phyloP scores from a whole-genome alignment of 2,329 filamentous ascomycete species.

The Fusarium longipes region DNA sequence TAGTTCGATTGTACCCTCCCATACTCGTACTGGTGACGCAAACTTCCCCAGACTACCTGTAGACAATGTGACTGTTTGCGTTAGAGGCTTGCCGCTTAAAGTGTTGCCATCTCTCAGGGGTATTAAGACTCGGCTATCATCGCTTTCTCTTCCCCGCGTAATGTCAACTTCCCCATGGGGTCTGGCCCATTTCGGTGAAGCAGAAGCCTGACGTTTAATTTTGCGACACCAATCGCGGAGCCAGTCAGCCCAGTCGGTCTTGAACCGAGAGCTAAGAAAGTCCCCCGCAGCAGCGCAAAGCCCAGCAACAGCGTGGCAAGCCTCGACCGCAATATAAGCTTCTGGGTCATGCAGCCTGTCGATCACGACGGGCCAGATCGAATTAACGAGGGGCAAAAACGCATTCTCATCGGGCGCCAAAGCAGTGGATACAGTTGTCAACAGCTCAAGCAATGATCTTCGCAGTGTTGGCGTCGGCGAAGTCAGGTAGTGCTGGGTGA shows the following conservation, averaged over 20 bases:
- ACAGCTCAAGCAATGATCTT: constrained; percentile 79
- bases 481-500: constrained; percentile 91
- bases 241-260: constrained; percentile 74
- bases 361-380: constrained; percentile 86
- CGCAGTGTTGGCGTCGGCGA: constrained; percentile 84
- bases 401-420: constrained; percentile 81
- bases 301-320: constrained; percentile 73
- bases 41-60: constrained; percentile 65
- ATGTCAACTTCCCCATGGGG: constrained; percentile 37
- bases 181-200: constrained; percentile 19
- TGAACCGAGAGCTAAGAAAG: constrained; percentile 82
- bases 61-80: constrained; percentile 15
- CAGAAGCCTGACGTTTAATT: constrained; percentile 55
- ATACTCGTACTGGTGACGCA: constrained; percentile 70
- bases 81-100: constrained; percentile 31
- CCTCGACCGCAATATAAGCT: constrained; percentile 74
- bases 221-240: constrained; percentile 62
- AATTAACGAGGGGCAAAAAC: constrained; percentile 90
- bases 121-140: constrained; percentile 48
- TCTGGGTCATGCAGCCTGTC: constrained; percentile 74
- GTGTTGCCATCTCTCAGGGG: constrained; percentile 46
- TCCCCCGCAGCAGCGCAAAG: constrained; percentile 80
- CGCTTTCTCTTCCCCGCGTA: constrained; percentile 29
- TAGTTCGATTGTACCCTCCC: constrained; percentile 70
- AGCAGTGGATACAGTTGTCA: constrained; percentile 76